Evolutionary conservation across 148 eudicot species (phyloP).

Genomic region (Pouteria glomerata): DNA sequence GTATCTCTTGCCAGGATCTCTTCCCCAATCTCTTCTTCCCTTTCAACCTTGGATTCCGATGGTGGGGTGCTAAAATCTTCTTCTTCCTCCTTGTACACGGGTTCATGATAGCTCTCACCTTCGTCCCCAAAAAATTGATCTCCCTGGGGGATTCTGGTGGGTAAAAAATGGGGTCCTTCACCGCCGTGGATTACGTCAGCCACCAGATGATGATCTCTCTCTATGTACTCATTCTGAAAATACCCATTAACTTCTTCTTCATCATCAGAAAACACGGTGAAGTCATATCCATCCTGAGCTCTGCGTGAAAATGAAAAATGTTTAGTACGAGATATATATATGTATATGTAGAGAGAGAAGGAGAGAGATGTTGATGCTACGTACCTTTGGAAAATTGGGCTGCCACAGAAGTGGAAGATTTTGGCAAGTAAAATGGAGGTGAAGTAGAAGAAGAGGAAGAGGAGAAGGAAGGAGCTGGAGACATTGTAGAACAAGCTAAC

Average conservation of each 20-base stretch:
- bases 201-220: constrained; percentile 41
- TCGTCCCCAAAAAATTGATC: constrained; percentile 11
- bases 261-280: constrained; percentile 37
- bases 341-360: neutral
- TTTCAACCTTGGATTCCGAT: constrained; percentile 20
- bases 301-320: constrained; percentile 17
- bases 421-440: constrained; percentile 51
- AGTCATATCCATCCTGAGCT: constrained; percentile 41
- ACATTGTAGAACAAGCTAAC: constrained; percentile 52
- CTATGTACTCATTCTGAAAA: constrained; percentile 11
- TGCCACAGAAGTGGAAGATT: constrained; percentile 46
- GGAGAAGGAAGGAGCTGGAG: constrained; percentile 48
- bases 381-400: constrained; percentile 40
- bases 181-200: constrained; percentile 38
- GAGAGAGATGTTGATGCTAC: neutral
- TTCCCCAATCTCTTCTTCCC: constrained; percentile 29
- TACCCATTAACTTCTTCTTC: constrained; percentile 22
- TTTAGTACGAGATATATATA: neutral
- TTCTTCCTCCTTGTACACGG: constrained; percentile 10
- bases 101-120: neutral
- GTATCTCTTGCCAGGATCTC: constrained; percentile 18
- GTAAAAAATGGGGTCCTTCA: constrained; percentile 26
- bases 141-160: constrained; percentile 3
- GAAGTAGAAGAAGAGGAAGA: constrained; percentile 73
- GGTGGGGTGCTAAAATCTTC: constrained; percentile 20